Evolutionary conservation across 257 asterid genomes (phyloP), one percentile per base, ranked within the genome.

Genomic region (Scutellaria barbata): DNA sequence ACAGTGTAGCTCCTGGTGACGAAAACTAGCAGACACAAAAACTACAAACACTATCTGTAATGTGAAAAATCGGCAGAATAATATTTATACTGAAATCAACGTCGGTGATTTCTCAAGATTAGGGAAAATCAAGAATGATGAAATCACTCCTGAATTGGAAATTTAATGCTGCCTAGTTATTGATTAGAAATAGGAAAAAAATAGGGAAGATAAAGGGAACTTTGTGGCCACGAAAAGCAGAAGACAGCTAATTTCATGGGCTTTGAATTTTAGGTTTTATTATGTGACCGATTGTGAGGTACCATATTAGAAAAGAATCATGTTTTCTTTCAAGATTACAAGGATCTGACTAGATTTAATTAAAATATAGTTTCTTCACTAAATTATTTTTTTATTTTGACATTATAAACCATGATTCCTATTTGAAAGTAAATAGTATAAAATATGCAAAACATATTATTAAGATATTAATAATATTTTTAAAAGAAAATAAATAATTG

Each of bases 141-240:
- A 59, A 72, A 48, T 55, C 2, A 63, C 0, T 42, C 70, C 54
- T 7, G 59, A 79, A 68, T 64, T 47, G 40, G 52, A 30, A 63
- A 42, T 54, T 48, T 7, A 54, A 35, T 43, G 8, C 13, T 3
- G 33, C 1, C 6, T 22, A 46, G 62, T 11, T 42, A 63, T 67
- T 45, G 69, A 61, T 41, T 16, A 61, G 5, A 20, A 76, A 66
- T 18, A 5, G 16, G 63, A 43, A 57, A 76, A 25, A 53, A 20
- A 48, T 13, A 47, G 10, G 10, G 66, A 39, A 20, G 20, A 45
- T 10, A 35, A 12, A 18, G 77, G 22, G 33, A 25, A 60, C 52
- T 64, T 73, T 77, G 80, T 72, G 63, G 72, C 82, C 78, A 77
- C 75, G 75, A 68, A 77, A 74, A 66, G 55, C 61, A 52, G 54